phyloP scores from a whole-genome alignment of 345 rosid genomes.

The Brassica cretica region DNA sequence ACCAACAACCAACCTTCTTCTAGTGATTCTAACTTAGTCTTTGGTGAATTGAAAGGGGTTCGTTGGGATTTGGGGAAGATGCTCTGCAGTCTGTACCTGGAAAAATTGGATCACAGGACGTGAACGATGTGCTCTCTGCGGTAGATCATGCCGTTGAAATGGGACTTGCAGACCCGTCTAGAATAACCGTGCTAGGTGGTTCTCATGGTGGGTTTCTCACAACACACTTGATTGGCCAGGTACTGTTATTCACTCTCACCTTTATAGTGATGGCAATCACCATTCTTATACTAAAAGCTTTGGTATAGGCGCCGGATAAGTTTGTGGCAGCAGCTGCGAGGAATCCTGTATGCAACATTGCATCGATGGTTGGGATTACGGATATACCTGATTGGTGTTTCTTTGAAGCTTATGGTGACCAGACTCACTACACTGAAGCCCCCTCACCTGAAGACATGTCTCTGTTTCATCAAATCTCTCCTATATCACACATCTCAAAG shows the following conservation, averaged over 20 bases:
- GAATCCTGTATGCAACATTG: slow-evolving; percentile 85
- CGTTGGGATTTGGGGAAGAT: slow-evolving; percentile 92
- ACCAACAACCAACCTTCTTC: slow-evolving; percentile 9
- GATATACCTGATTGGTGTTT: slow-evolving; percentile 94
- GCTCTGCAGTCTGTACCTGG: slow-evolving; percentile 98
- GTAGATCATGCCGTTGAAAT: slow-evolving; percentile 62
- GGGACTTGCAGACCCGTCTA: slow-evolving; percentile 74
- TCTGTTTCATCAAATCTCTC: slow-evolving; percentile 47
- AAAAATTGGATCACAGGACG: slow-evolving; percentile 90
- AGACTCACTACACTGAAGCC: slow-evolving; percentile 62
- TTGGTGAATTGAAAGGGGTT: slow-evolving; percentile 48
- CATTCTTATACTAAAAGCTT: not conserved
- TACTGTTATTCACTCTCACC: slow-evolving; percentile 26
- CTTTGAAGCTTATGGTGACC: slow-evolving; percentile 1
- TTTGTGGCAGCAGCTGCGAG: slow-evolving; percentile 86
- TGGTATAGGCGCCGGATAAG: slow-evolving; percentile 71
- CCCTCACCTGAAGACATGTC: slow-evolving; percentile 66
- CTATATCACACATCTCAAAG: slow-evolving; percentile 72
- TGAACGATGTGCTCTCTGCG: slow-evolving; percentile 76
- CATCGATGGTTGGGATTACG: slow-evolving; percentile 76
- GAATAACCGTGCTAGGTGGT: slow-evolving; percentile 76
- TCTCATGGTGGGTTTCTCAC: slow-evolving; percentile 96
- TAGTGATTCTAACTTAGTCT: not conserved
- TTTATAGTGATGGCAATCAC: not conserved
- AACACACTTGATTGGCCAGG: slow-evolving; percentile 97